Percentiles rank a stretch among this genome's conserved stretches.
Evolutionary conservation across 257 asterid genomes (phyloP).

Genomic region (Voacanga thouarsii): DNA sequence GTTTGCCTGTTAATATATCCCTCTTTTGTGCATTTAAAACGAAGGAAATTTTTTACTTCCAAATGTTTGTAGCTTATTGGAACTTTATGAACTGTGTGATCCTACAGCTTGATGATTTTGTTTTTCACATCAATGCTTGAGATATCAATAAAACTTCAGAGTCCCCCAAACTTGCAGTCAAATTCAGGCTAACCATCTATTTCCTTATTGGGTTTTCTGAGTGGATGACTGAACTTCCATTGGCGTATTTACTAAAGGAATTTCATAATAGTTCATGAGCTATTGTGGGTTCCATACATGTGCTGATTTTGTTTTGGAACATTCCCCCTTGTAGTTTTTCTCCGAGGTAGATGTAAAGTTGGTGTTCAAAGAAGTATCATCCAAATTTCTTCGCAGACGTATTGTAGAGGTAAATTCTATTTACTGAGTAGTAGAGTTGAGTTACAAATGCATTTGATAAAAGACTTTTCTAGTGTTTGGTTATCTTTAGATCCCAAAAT

Average conservation of each 20-base stretch:
- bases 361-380: slow-evolving; percentile 83
- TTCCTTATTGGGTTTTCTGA: not conserved
- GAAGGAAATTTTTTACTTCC: not conserved
- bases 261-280: not conserved
- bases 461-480: not conserved
- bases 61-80: not conserved
- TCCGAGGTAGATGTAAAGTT: slow-evolving; percentile 94
- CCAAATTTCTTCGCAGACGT: slow-evolving; percentile 78
- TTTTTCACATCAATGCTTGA: not conserved
- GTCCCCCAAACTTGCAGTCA: not conserved
- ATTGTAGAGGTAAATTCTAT: slow-evolving; percentile 74
- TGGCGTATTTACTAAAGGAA: not conserved
- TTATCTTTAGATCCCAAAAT: not conserved
- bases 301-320: slow-evolving; percentile 5
- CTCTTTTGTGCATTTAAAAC: not conserved
- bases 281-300: not conserved
- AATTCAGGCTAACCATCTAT: not conserved
- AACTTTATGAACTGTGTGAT: not conserved
- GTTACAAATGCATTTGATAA: not conserved
- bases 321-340: slow-evolving; percentile 47
- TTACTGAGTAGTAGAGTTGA: slow-evolving; percentile 1
- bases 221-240: not conserved
- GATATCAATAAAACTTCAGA: not conserved
- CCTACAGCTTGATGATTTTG: not conserved
- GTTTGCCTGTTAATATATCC: not conserved